These are phyloP conservation scores for Plasmodium yoelii DNA, from an alignment of 169 alveolate genomes.

Conservation along the genomic window DNA sequence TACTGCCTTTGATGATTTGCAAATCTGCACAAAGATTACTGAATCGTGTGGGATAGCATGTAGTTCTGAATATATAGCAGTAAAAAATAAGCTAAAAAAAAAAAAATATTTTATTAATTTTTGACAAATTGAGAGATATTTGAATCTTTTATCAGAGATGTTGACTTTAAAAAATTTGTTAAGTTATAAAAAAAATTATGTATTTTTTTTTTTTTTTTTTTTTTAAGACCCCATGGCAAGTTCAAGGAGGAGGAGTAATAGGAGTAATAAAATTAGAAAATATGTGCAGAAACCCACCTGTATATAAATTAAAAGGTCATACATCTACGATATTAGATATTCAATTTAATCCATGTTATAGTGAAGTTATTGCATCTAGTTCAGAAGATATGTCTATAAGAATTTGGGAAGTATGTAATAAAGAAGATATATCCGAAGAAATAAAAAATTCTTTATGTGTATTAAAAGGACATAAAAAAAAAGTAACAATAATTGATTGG, in stretches of 20 bases:
- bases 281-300: slow-evolving; percentile 79
- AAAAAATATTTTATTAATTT: neutral
- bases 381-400: slow-evolving; percentile 82
- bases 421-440: slow-evolving; percentile 45
- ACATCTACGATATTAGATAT: slow-evolving; percentile 80
- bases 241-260: slow-evolving; percentile 85
- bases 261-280: slow-evolving; percentile 78
- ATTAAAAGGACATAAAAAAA: slow-evolving; percentile 82
- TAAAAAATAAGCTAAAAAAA: neutral
- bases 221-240: slow-evolving; percentile 85
- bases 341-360: slow-evolving; percentile 81
- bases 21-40: slow-evolving; percentile 43
- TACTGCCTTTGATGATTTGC: slow-evolving; percentile 30
- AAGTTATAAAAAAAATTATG: no score
- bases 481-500: slow-evolving; percentile 82
- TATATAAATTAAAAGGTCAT: slow-evolving; percentile 81
- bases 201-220: neutral
- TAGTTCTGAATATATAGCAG: slow-evolving; percentile 65
- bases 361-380: slow-evolving; percentile 80
- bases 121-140: neutral
- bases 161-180: no score
- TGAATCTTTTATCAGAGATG: neutral
- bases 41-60: slow-evolving; percentile 73
- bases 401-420: slow-evolving; percentile 80
- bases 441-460: slow-evolving; percentile 67